Evolutionary conservation across 345 rosid genomes (phyloP).

Genomic region (Aquilaria sinensis): DNA sequence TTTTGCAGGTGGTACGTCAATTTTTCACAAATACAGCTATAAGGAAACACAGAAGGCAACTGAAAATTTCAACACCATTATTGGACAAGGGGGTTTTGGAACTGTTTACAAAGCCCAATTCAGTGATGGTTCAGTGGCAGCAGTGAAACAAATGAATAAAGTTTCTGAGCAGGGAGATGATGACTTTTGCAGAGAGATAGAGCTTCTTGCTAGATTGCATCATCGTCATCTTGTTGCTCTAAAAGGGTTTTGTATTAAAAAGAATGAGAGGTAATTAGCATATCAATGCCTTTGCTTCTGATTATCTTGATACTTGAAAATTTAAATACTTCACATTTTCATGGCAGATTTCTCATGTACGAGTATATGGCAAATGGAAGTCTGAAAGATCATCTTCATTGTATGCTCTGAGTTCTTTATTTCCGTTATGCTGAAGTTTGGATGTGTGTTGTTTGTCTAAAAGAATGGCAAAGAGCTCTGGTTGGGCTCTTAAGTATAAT

Average conservation of each 20-base stretch:
- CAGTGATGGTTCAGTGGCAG: slow-evolving; percentile 56
- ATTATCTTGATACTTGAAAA: not conserved
- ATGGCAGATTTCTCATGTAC: slow-evolving; percentile 77
- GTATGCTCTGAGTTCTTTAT: slow-evolving; percentile 36
- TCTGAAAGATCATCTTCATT: slow-evolving; percentile 80
- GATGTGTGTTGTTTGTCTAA: too few species aligned
- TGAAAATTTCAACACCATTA: slow-evolving; percentile 49
- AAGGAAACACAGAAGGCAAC: slow-evolving; percentile 83
- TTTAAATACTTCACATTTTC: slow-evolving; percentile 11
- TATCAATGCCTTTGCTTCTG: not conserved
- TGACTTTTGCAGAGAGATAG: slow-evolving; percentile 90
- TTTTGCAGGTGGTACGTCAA: slow-evolving; percentile 50
- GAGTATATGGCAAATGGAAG: slow-evolving; percentile 93
- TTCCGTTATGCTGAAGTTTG: not conserved
- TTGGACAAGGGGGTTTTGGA: slow-evolving; percentile 94
- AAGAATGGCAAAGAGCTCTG: too few species aligned
- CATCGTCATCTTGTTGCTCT: slow-evolving; percentile 95
- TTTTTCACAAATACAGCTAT: slow-evolving; percentile 71
- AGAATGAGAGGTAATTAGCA: slow-evolving; percentile 56
- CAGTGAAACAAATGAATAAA: slow-evolving; percentile 78
- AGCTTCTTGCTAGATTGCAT: slow-evolving; percentile 91
- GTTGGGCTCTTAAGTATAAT: too few species aligned
- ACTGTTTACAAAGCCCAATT: slow-evolving; percentile 78
- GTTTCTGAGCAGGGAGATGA: slow-evolving; percentile 74
- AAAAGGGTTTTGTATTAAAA: slow-evolving; percentile 77